Base-by-base conservation (phyloP, 2,329 filamentous ascomycete species). In the Colletotrichum sp. region DNA sequence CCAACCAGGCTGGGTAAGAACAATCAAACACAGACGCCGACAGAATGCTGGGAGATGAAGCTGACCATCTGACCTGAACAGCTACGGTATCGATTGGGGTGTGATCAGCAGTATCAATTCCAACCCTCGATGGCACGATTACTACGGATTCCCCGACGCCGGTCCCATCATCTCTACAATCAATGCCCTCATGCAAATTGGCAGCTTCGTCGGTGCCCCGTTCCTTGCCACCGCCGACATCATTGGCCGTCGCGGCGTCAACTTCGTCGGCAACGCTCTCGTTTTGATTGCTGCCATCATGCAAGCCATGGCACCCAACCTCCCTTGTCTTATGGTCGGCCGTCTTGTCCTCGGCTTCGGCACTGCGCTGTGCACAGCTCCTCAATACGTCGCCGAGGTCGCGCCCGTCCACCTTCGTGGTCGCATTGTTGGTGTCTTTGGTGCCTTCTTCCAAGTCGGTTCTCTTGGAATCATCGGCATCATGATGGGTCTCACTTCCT, bases 341-440 rank as follows among this genome's bases (percentile, higher is more conserved):
- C 87, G 89, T 28, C 91, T 92, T 77, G 81, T 91, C 6, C 87
- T 92, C 1, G 90, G 90, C 21, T 91, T 92, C 69, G 86, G 86
- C 79, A 84, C 78, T 61, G 79, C 80, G 1, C 78, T 82, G 34
- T 80, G 79, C 60, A 80, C 80, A 5, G 79, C 80, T 8, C 78
- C 80, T 1, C 80, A 82, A 65, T 82, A 81, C 74, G 80, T 82
- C 60, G 80, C 80, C 24, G 80, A 82, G 71, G 72, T 82, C 18
- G 79, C 80, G 5, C 80, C 80, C 1, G 38, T 79, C 18, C 80
- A 82, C n/a, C 77, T 82, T 6, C 83, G 86, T 77, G 83, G 88
- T 78, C 83, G 85, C 30, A 81, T 88, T 48, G 87, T 89, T 26
- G 87, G 87, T 55, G 81, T 88, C 38, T 88, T 88, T 62, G 87